phyloP scores from a whole-genome alignment of 2,329 filamentous ascomycete genomes.

The Penicillium oxalicum region DNA sequence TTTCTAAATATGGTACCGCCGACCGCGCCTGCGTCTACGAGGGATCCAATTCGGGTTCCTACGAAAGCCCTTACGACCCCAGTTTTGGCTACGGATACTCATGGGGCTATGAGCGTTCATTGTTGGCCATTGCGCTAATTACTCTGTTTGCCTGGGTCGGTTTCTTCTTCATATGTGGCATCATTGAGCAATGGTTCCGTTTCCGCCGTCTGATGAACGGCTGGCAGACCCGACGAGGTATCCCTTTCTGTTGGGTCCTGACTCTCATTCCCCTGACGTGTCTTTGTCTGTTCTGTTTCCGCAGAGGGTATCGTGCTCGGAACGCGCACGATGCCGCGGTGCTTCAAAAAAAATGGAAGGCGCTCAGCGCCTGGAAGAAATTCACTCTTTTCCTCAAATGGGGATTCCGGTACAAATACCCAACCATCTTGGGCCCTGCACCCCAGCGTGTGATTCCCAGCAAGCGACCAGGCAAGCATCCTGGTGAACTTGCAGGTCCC shows the following conservation, averaged over 20 bases:
- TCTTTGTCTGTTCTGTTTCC: conserved; percentile 20
- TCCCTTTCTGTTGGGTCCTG: conserved; percentile 27
- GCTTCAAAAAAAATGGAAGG: conserved; percentile 23
- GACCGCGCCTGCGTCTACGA: conserved; percentile 12
- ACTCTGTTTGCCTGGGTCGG: conserved; percentile 24
- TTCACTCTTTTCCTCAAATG: conserved; percentile 24
- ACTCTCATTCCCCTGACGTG: conserved; percentile 18
- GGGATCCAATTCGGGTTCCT: background rate
- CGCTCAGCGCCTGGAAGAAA: conserved; percentile 21
- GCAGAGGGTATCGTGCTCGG: conserved; percentile 26
- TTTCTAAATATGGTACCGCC: conserved; percentile 9
- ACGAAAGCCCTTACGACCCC: conserved; percentile 1
- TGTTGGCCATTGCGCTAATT: conserved; percentile 22
- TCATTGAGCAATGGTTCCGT: conserved; percentile 27
- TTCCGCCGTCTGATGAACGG: conserved; percentile 31
- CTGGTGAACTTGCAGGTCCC: conserved; percentile 8
- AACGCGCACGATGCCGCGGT: conserved; percentile 22
- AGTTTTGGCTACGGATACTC: conserved; percentile 10
- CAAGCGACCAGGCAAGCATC: conserved; percentile 17
- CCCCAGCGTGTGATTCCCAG: conserved; percentile 17
- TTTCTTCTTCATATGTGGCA: conserved; percentile 22
- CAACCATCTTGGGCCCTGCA: conserved; percentile 24
- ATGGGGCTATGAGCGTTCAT: conserved; percentile 19
- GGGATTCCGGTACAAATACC: conserved; percentile 29
- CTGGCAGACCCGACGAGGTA: conserved; percentile 29